Percentiles rank a stretch among this genome's conserved stretches.
Evolutionary conservation across 1,139 yeast species (phyloP).

Genomic region (Trichomonascaceae sp.): DNA sequence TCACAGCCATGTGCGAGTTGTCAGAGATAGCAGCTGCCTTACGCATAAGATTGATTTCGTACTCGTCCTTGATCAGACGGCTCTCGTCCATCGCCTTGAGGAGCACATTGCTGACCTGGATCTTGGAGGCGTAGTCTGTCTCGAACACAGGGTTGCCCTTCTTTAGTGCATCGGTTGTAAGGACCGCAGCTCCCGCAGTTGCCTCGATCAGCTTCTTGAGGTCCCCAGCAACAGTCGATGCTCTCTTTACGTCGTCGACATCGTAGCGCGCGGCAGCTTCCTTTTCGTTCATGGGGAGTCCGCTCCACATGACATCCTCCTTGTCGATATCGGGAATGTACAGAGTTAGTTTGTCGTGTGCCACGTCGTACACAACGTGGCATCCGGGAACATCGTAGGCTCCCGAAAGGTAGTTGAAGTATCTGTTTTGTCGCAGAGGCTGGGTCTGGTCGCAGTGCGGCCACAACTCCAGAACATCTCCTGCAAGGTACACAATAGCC

Average conservation of each 20-base stretch:
- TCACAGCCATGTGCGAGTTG: constrained; percentile 77
- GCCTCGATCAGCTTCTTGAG: constrained; percentile 12
- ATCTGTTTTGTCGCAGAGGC: constrained; percentile 78
- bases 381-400: constrained; percentile 61
- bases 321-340: constrained; percentile 73
- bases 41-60: constrained; percentile 61
- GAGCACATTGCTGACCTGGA: constrained; percentile 13
- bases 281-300: constrained; percentile 59
- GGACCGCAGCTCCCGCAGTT: constrained; percentile 17
- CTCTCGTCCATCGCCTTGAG: constrained; percentile 71
- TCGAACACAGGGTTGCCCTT: no score
- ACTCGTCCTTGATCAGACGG: constrained; percentile 70
- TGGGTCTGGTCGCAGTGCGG: constrained; percentile 72
- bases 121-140: constrained; percentile 12
- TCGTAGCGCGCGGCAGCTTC: constrained; percentile 57
- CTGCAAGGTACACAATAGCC: constrained; percentile 48
- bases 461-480: constrained; percentile 47
- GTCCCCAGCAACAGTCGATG: constrained; percentile 31
- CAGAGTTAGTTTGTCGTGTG: constrained; percentile 44
- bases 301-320: constrained; percentile 96
- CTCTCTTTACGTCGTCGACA: constrained; percentile 68
- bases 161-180: constrained; percentile 31
- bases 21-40: constrained; percentile 79
- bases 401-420: constrained; percentile 82
- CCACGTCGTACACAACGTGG: constrained; percentile 47